Evolutionary conservation across 768 basidiomycete genomes (phyloP), one percentile per base, ranked within the genome.

Genomic region (Serendipita sp.): DNA sequence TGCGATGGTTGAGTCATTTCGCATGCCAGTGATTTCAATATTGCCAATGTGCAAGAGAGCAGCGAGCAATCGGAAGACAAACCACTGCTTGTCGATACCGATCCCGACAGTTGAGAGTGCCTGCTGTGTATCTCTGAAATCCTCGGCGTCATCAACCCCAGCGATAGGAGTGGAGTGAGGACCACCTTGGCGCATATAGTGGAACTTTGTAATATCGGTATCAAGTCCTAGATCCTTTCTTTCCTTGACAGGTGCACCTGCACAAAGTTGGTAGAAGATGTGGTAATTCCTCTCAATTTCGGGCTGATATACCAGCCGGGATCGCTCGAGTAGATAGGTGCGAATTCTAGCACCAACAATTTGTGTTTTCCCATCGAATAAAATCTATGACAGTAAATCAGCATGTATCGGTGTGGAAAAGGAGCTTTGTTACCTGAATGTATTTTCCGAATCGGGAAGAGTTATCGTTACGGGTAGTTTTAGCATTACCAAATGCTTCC

Each of bases 361-460:
- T 72, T 94, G 90, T 77, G 96, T 92, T 69, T 84, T 81, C 63
- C 89, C 89, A 73, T 98, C 94, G 70, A 99, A 98, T 44, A 98
- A 83, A 72, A 99, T 95, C 96, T 98, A 71, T 23, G 16, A 48
- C 8, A 8, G 18, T n/a, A 8, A 32, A n/a, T 51, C 7, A 51
- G 48, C 8, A 32, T 51, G 48, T 7, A 18, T n/a, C 69, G 64
- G 60, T 67, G 65, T 64, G 44, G 30, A 56, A 62, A 51, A 44
- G 41, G 16, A 44, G 48, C 11, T 47, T 51, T 34, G 79, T 70
- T 60, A 93, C 96, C 83, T 99, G 95, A 68, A 99, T 97, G 76
- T 99, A 99, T 77, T 99, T 99, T 67, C 96, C 96, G 74, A 99
- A 99, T 65, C 96, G 85, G 23, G 96, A 99, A 5, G 92, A 96